Conservation (phyloP, 768 basidiomycete species). For the Baorangia bicolor region DNA sequence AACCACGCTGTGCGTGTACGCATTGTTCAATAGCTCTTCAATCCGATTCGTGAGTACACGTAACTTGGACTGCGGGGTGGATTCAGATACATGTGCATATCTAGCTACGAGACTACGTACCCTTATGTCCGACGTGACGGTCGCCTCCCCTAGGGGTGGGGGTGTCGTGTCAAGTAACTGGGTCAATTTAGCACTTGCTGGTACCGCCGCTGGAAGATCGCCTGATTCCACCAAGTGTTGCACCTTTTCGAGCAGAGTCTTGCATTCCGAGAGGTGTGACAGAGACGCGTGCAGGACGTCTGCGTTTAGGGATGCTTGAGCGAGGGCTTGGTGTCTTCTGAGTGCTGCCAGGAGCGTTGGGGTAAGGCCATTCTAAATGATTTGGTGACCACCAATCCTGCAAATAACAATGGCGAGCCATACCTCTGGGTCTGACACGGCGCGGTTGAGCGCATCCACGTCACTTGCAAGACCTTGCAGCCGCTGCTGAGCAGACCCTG, state of each 20-base stretch:
- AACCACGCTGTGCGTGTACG: constrained; percentile 58
- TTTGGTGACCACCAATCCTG: constrained; percentile 10
- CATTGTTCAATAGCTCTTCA: constrained; percentile 72
- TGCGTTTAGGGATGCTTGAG: constrained; percentile 62
- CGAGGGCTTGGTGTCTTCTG: constrained; percentile 57
- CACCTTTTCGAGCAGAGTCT: constrained; percentile 44
- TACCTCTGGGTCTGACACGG: constrained; percentile 64
- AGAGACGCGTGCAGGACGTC: constrained; percentile 49
- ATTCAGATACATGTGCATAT: not conserved
- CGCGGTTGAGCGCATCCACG: constrained; percentile 49
- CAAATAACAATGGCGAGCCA: constrained; percentile 5
- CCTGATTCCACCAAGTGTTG: constrained; percentile 51
- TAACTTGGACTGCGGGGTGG: constrained; percentile 47
- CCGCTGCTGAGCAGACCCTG: constrained; percentile 64
- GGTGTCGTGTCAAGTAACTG: constrained; percentile 48
- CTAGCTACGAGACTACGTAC: constrained; percentile 39
- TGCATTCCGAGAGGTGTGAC: constrained; percentile 54
- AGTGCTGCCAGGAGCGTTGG: constrained; percentile 56
- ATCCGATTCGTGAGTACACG: constrained; percentile 54
- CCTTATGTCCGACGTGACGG: constrained; percentile 56
- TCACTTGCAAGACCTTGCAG: constrained; percentile 49
- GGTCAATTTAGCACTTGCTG: constrained; percentile 43
- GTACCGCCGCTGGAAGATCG: constrained; percentile 61
- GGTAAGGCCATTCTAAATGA: constrained; percentile 62
- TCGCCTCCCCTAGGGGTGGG: constrained; percentile 46